These are phyloP conservation scores for Psilocybe cubensis DNA, from an alignment of 768 basidiomycete species.

Conservation along the genomic window DNA sequence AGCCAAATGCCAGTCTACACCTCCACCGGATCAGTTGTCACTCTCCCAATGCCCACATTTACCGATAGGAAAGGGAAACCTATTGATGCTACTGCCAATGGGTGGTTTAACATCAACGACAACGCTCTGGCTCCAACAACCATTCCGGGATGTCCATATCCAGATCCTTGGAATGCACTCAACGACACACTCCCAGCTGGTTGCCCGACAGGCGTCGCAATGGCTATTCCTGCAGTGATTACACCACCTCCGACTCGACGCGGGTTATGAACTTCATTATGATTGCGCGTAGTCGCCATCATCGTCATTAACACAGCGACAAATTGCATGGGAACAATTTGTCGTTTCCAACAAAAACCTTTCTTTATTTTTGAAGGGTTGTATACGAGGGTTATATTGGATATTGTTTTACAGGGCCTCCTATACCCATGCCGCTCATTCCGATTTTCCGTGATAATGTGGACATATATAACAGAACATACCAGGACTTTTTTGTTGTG, in stretches of 20 bases:
- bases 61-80: constrained; percentile 40
- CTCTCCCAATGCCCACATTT: constrained; percentile 51
- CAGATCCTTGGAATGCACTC: constrained; percentile 46
- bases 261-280: constrained; percentile 9
- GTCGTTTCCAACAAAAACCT: no score
- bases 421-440: not conserved
- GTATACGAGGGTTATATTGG: not conserved
- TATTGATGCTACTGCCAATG: constrained; percentile 43
- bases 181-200: constrained; percentile 35
- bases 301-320: not conserved
- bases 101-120: constrained; percentile 62
- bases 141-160: constrained; percentile 61
- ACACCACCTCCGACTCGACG: constrained; percentile 20
- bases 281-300: no score
- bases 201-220: constrained; percentile 20
- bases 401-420: not conserved
- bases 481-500: not conserved
- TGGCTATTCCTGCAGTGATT: constrained; percentile 18
- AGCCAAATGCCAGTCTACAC: constrained; percentile 68
- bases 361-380: not conserved
- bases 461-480: not conserved
- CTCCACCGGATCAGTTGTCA: constrained; percentile 62
- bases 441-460: not conserved
- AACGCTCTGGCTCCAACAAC: constrained; percentile 47
- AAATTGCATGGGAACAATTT: not conserved